Evolutionary conservation across 371 early-diverging fungal species (phyloP).

Genomic region (Syncephalastrum monosporum): DNA sequence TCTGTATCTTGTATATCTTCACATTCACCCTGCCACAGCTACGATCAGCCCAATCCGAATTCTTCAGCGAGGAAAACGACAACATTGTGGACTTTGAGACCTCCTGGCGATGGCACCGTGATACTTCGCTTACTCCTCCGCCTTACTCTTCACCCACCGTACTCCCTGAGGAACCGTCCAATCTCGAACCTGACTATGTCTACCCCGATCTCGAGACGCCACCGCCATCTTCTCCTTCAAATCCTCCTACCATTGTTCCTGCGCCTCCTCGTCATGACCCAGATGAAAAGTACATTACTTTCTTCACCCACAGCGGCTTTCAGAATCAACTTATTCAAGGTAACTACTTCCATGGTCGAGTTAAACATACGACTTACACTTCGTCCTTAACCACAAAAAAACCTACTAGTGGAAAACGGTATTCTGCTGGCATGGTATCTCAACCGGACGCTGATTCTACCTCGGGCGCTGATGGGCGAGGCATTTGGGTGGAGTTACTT

Average conservation of each 20-base stretch:
- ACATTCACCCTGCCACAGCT: conserved; percentile 12
- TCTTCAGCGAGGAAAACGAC: conserved; percentile 10
- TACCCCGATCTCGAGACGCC: neutral
- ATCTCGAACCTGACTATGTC: no score
- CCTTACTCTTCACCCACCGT: conserved; percentile 2
- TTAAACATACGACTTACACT: neutral
- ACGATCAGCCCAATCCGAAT: conserved; percentile 5
- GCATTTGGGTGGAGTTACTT: conserved; percentile 49
- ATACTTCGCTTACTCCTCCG: conserved; percentile 9
- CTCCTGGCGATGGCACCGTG: conserved; percentile 16
- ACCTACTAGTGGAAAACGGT: conserved; percentile 52
- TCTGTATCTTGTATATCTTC: conserved; percentile 20
- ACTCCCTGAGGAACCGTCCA: no score
- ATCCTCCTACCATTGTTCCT: neutral
- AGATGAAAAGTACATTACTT: conserved; percentile 52
- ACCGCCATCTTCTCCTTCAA: neutral
- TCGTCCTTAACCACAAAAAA: neutral
- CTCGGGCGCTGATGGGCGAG: conserved; percentile 51
- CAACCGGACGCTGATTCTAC: conserved; percentile 49
- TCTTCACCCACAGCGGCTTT: conserved; percentile 59
- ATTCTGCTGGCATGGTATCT: conserved; percentile 53
- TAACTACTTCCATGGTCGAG: conserved; percentile 3
- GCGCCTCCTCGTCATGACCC: conserved; percentile 8
- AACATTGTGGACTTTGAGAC: conserved; percentile 5
- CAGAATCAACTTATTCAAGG: conserved; percentile 60